Evolutionary conservation across 768 basidiomycete genomes (phyloP), one percentile per base, ranked within the genome.

Genomic region (Amanita inopinata): DNA sequence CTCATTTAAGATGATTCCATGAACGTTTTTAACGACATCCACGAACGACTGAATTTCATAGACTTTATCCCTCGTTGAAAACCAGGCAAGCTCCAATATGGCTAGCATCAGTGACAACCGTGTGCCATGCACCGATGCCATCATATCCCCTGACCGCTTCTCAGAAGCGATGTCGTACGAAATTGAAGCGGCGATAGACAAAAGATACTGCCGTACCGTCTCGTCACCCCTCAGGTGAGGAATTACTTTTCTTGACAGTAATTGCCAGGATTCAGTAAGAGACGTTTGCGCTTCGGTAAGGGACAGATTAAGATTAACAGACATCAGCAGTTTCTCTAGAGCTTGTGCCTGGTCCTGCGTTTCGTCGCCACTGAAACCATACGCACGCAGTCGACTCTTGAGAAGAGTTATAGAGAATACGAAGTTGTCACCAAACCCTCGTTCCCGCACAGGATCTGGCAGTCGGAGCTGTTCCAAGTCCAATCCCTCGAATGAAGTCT

Each of bases 281-380:
- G 76, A 64, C 2, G 74, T 75, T 57, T 93, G 86, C 0, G 85
- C 71, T 51, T 94, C 83, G 15, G 85, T 68, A 28, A 96, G 64
- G 1, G 90, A 92, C 36, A 92, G 71, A 55, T 93, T 92, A 50
- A 91, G 71, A 58, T 96, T 96, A 57, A 93, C 77, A 1, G 80
- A 77, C 36, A 75, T 65, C 2, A 90, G 62, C 24, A 72, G 69
- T 37, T 70, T 75, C 49, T 84, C 74, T 10, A 77, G 62, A 3
- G 62, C 61, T 8, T 76, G 70, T 0, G 65, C 60, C 8, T 60
- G 63, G 4, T 69, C 66, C 0, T 63, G 57, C 50, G 70, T 68
- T 3, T 53, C 52, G 25, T 73, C 65, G 9, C 64, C 59, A 5
- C 57, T 59, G 24, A 52, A 40, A 5, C 59, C 57, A 53, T 71